Base-by-base conservation (phyloP, 2,329 filamentous ascomycete species). In the Sclerotinia spermophila region DNA sequence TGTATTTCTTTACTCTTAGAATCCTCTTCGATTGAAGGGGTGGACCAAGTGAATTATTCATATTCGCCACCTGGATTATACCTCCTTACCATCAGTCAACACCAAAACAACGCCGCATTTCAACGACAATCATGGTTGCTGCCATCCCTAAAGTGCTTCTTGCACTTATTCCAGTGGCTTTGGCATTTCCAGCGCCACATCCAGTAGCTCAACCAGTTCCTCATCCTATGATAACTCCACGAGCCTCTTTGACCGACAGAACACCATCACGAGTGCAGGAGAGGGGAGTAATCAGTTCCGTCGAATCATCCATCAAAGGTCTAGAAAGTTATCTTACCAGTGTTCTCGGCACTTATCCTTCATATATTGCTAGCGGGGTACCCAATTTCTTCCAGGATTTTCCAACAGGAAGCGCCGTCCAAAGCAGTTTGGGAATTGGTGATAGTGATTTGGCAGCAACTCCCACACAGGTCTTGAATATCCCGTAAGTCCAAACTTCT, bases 391-490 rank as follows among this genome's bases (percentile, higher is more conserved):
- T 91, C 79, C 85, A 89, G 69, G 84, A 85, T 74, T 86, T 93
- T 51, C 90, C 91, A 1, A 89, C 86, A 4, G 89, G 88, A 48
- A 82, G 82, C 55, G 81, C 82, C 10, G 91, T 92, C 1, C 80
- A 86, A 77, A 89, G 86, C 74, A 87, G 85, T 48, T 82, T 92
- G 7, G 87, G 86, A 2, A 82, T 93, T 45, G 82, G 83, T 68
- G 85, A 87, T 71, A 80, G 81, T 44, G 86, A 90, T 67, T 78
- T 93, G 51, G 84, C 81, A 62, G 88, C 90, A 2, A 82, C 85
- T 70, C 91, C 91, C 0, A 92, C 90, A 0, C 85, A 92, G 73
- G 90, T 91, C 6, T 80, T 93, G 72, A 93, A 93, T 73, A 78
- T 93, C 13, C 90, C 90, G 81, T 86, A 76, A 78, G 82, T 79